Evolutionary conservation across 345 rosid genomes (phyloP), one percentile per base, ranked within the genome.

Genomic region (Firmiana major): DNA sequence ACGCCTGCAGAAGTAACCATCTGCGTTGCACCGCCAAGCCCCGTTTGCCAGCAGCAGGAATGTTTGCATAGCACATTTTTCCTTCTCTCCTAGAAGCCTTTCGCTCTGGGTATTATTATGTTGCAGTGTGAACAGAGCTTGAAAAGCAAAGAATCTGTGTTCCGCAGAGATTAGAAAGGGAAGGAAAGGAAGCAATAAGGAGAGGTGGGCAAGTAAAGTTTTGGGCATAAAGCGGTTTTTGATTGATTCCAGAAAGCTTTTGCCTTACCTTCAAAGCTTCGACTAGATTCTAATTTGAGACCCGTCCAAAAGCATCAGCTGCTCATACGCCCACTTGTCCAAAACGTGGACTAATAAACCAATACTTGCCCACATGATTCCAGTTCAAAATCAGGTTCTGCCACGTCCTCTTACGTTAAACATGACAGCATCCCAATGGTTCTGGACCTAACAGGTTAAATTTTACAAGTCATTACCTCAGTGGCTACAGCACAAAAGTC

Each of bases 31-130:
- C 63, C 81, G 49, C 62, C 81, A 60, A 66, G 24, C 22, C 68
- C 45, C 45, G 19, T 4, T 57, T 71, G 55, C 55, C 55, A 19
- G 75, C 78, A 36, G 64, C 49, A 57, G 71, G 77, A 9, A 43
- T 36, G 21, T 43, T 70, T 22, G 82, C 45, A 17, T 78, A 49
- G 64, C 86, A 84, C 88, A 84, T 88, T 26, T 55, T 28, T 49
- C 9, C 9, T 21, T 57, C 28, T 9, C 21, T 16, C 4, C 34
- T 3, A 3, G 34, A 31, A 31, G 34, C 9, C 42, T 48, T 28
- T 48, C 3, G 0, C 22, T 48, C 40, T 11, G 13, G 36, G 11
- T 42, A 11, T 58, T 59, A 34, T 77, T 51, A 9, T 69, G 76
- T 60, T 74, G 28, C 9, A 38, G 5, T 15, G 10, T 40, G 67